Conservation (phyloP, 1,139 yeast species). For the Geotrichum armillariae region DNA sequence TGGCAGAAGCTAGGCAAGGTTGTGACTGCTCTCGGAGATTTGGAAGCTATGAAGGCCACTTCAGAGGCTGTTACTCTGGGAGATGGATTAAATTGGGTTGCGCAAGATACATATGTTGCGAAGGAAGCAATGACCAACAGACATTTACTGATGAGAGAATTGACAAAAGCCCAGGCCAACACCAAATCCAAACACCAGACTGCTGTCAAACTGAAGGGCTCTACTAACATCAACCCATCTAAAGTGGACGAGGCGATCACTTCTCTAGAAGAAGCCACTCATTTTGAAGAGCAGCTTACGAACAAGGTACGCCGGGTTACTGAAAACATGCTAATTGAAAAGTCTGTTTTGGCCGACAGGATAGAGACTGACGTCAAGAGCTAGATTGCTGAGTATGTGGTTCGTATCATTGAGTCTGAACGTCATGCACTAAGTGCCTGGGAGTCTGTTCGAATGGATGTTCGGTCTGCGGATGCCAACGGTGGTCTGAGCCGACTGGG, state of each 20-base stretch:
- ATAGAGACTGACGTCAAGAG: conserved; percentile 57
- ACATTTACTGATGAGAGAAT: conserved; percentile 87
- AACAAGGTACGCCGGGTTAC: conserved; percentile 79
- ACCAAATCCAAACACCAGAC: conserved; percentile 69
- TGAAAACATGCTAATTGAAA: conserved; percentile 79
- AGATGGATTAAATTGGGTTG: conserved; percentile 66
- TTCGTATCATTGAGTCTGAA: conserved; percentile 81
- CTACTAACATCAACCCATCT: conserved; percentile 76
- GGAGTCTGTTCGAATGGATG: conserved; percentile 72
- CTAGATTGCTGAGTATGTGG: conserved; percentile 59
- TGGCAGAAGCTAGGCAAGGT: conserved; percentile 80
- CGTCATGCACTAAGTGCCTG: conserved; percentile 74
- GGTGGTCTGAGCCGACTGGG: conserved; percentile 88
- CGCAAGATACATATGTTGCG: conserved; percentile 78
- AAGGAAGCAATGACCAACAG: conserved; percentile 93
- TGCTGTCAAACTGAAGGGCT: conserved; percentile 73
- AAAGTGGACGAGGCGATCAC: conserved; percentile 90
- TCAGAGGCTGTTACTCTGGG: conserved; percentile 74
- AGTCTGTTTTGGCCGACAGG: conserved; percentile 54
- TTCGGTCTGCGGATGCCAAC: conserved; percentile 70
- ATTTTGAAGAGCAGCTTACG: conserved; percentile 70
- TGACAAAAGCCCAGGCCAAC: conserved; percentile 72
- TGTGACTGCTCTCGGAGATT: conserved; percentile 69
- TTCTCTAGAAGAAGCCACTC: conserved; percentile 77
- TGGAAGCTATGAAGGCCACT: conserved; percentile 70